A percentile compares a stretch with the other conserved stretches of the same genome.
Evolutionary conservation across 1,139 yeast species (phyloP).

Genomic region (Candida buenavistaensis): DNA sequence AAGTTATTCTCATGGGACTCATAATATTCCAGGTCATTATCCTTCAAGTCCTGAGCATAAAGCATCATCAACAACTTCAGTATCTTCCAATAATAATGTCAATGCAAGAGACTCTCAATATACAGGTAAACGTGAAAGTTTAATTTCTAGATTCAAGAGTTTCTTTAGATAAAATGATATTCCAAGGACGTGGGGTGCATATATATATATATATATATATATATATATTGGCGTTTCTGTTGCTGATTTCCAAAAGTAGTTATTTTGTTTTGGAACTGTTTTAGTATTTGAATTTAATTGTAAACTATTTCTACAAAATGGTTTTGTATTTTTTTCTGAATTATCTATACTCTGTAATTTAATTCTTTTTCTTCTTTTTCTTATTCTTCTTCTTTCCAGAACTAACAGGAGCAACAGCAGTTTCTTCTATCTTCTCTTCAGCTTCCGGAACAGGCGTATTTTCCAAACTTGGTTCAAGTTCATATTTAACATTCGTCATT

Average conservation of each 20-base stretch:
- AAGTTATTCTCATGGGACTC: slow-evolving; percentile 1
- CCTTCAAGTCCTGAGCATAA: slow-evolving; percentile 18
- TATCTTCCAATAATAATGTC: slow-evolving; percentile 4
- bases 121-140: slow-evolving; percentile 23
- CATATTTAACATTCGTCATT: slow-evolving; percentile 43
- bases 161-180: slow-evolving; percentile 28
- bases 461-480: slow-evolving; percentile 20
- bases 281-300: too few relatives aligned
- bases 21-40: slow-evolving; percentile 25
- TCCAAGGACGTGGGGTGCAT: slow-evolving; percentile 1
- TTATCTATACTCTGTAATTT: too few relatives aligned
- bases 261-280: too few relatives aligned
- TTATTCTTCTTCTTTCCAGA: slow-evolving; percentile 22
- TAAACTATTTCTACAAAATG: too few relatives aligned
- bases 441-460: slow-evolving; percentile 13
- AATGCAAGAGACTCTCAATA: slow-evolving; percentile 4
- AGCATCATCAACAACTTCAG: slow-evolving; percentile 7
- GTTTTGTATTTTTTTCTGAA: too few relatives aligned
- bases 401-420: slow-evolving; percentile 5
- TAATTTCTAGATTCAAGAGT: slow-evolving; percentile 34
- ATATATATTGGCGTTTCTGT: too few relatives aligned
- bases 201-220: slow-evolving; percentile 1
- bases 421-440: slow-evolving; percentile 4
- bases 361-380: slow-evolving; percentile 27
- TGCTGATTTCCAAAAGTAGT: too few relatives aligned